Conservation (phyloP, 2,329 filamentous ascomycete species). For the Coleophoma crateriformis region DNA sequence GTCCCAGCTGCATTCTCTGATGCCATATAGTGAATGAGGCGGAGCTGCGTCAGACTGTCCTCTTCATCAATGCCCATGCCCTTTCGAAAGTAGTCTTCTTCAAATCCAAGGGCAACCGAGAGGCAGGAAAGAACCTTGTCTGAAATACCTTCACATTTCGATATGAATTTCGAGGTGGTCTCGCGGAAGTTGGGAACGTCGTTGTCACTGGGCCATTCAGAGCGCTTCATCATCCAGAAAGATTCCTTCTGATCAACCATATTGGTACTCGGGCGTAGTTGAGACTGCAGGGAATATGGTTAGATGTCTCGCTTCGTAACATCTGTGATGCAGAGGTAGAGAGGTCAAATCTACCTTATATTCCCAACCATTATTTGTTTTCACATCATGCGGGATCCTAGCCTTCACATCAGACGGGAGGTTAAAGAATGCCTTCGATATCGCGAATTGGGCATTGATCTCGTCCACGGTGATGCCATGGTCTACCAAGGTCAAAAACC, state of each 20-base stretch:
- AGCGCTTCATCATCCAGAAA: not conserved
- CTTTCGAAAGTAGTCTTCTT: not conserved
- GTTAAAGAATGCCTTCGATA: slow-evolving; percentile 40
- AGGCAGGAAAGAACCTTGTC: not conserved
- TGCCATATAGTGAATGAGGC: slow-evolving; percentile 50
- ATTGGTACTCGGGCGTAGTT: not conserved
- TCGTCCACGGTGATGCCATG: slow-evolving; percentile 35
- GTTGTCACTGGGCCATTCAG: not conserved
- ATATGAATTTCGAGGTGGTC: not conserved
- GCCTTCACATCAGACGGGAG: slow-evolving; percentile 39
- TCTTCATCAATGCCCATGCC: slow-evolving; percentile 38
- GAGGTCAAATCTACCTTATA: not conserved
- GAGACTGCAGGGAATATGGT: not conserved
- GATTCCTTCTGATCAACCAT: not conserved
- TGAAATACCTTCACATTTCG: not conserved
- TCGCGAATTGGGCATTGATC: slow-evolving; percentile 31
- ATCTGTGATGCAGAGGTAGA: not conserved
- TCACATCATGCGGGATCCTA: slow-evolving; percentile 31
- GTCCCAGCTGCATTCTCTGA: slow-evolving; percentile 32
- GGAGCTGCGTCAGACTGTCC: slow-evolving; percentile 43
- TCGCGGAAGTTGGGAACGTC: not conserved
- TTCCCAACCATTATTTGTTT: not conserved
- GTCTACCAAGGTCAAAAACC: slow-evolving; percentile 49
- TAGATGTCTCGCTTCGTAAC: not conserved
- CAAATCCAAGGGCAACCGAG: not conserved